These are phyloP conservation scores for Pichia californica DNA, from an alignment of 805 yeast genomes.

Conservation along the genomic window DNA sequence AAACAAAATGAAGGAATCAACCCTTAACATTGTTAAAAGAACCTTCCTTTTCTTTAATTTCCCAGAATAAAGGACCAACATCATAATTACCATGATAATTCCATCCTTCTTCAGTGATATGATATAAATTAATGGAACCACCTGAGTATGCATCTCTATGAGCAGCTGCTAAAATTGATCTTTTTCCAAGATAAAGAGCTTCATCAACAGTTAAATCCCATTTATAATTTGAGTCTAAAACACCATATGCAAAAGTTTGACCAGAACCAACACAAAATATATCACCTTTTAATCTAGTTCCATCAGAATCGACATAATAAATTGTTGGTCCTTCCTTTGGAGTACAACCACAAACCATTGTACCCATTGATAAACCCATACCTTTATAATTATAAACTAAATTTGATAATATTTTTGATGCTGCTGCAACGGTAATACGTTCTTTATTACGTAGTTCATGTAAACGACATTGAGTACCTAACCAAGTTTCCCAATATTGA, in stretches of 20 bases:
- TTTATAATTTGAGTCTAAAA: constrained; percentile 81
- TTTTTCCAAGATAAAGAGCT: constrained; percentile 87
- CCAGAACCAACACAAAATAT: constrained; percentile 97
- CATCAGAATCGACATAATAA: constrained; percentile 95
- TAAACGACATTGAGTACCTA: constrained; percentile 91
- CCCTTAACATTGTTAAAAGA: constrained; percentile 79
- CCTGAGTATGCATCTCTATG: constrained; percentile 99
- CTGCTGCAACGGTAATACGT: constrained; percentile 93
- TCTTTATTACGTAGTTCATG: constrained; percentile 93
- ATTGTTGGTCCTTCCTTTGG: constrained; percentile 93
- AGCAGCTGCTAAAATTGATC: constrained; percentile 94
- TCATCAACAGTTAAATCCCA: constrained; percentile 94
- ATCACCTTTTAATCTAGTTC: constrained; percentile 91
- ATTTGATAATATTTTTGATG: constrained; percentile 87
- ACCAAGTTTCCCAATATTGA: constrained; percentile 99
- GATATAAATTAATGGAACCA: constrained; percentile 90
- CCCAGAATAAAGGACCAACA: constrained; percentile 89
- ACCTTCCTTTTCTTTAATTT: constrained; percentile 77
- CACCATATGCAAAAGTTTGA: constrained; percentile 99
- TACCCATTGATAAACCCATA: constrained; percentile 98
- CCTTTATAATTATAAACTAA: constrained; percentile 93
- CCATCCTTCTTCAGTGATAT: constrained; percentile 94
- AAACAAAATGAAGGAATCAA: constrained; percentile 13
- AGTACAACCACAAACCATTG: constrained; percentile 97
- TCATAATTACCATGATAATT: constrained; percentile 90